Evolutionary conservation across 1,284 basidiomycete genomes (phyloP).

Genomic region (Gymnopus androsaceus): DNA sequence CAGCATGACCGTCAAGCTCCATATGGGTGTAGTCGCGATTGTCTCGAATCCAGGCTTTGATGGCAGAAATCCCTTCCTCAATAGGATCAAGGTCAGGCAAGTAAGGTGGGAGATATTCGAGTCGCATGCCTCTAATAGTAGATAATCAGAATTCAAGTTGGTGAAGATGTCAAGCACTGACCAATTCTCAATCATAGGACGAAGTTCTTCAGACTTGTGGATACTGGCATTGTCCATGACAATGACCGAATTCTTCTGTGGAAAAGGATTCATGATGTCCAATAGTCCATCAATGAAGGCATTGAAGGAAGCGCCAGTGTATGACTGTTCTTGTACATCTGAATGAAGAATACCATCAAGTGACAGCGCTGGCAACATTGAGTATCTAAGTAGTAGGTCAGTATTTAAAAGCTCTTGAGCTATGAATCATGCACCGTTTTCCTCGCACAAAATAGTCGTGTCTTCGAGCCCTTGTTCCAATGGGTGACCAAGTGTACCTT

Average conservation of each 20-base stretch:
- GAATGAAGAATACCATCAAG: slow-evolving; percentile 28
- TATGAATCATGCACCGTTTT: slow-evolving; percentile 26
- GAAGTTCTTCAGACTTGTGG: slow-evolving; percentile 27
- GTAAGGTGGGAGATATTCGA: slow-evolving; percentile 32
- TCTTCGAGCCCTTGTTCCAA: no score
- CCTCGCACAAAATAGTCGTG: no score
- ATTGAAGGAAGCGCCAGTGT: slow-evolving; percentile 24
- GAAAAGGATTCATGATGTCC: slow-evolving; percentile 31
- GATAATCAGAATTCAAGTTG: no score
- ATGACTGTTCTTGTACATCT: slow-evolving; percentile 27
- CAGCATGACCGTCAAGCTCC: not conserved
- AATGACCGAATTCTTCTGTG: slow-evolving; percentile 30
- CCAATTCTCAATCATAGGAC: slow-evolving; percentile 23
- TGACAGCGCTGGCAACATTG: slow-evolving; percentile 34
- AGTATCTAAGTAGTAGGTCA: slow-evolving; percentile 30
- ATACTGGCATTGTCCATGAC: slow-evolving; percentile 38
- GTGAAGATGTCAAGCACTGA: not conserved
- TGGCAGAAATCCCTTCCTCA: slow-evolving; percentile 32
- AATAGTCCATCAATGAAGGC: slow-evolving; percentile 32
- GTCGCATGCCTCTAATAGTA: no score
- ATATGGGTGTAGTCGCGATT: no score
- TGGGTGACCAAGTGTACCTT: no score
- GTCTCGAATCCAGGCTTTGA: slow-evolving; percentile 27
- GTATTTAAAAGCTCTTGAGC: slow-evolving; percentile 21
- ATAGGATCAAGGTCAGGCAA: slow-evolving; percentile 33